Base-by-base conservation (phyloP, 805 yeast species). In the Yarrowia sp. region DNA sequence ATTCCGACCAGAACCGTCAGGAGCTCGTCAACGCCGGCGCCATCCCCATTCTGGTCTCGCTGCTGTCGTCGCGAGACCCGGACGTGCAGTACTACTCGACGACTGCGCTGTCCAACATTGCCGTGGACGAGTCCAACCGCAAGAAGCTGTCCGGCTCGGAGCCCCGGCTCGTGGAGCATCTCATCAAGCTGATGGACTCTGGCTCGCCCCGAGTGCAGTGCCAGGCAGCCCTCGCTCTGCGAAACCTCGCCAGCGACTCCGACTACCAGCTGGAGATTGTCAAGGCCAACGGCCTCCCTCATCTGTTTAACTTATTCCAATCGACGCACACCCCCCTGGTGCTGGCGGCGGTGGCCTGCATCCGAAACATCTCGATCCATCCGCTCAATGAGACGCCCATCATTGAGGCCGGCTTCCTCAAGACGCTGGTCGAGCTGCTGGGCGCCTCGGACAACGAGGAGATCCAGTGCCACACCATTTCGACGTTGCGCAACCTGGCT, bases 31-130 rank as follows among this genome's bases (percentile, higher is more conserved):
- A 90, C 75, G 98, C 99, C 1, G 99, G 98, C 50, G 97, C 98
- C 17, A 96, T 95, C 8, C 99, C 99, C 1, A 97, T 95, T 7
- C 81, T 95, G 65, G 98, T 95, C 13, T 86, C 96, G 10, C 79
- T 95, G 68, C 80, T 95, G 67, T 85, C 93, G 1, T 88, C 92
- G 65, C 83, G 87, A 32, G 99, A 95, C 75, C 89, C 98, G 1
- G 99, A 95, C 75, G 98, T 95, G 47, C 99, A 95, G 77, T 95
- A 95, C 75, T 95, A 95, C 75, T 95, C 99, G 80, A 93, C 99
- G 14, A 95, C 99, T 1, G 98, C 98, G 0, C 80, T 95, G 68
- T 90, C 97, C 35, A 95, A 95, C 74, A 92, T 95, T 70, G 99
- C 99, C 3, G 99, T 95, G 45, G 99, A 95, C 77, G 96, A 92